These are phyloP conservation scores for Coemansia sp. DNA, from an alignment of 192 early-diverging fungal genomes.

Conservation along the genomic window DNA sequence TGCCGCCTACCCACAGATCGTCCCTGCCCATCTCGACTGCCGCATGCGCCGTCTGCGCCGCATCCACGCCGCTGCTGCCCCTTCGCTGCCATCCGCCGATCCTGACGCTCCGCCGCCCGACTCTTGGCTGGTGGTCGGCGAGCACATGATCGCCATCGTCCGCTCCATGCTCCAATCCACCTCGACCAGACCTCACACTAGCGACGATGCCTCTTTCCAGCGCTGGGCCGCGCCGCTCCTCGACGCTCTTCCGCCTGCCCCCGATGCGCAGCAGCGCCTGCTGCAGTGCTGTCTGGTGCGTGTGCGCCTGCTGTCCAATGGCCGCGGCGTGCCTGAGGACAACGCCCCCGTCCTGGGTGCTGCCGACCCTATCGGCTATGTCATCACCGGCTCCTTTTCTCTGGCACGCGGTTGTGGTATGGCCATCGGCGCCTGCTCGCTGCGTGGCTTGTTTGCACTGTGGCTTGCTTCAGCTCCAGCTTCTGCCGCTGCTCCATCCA, in stretches of 20 bases:
- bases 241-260: background rate
- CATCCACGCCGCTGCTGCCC: slow-evolving; percentile 1
- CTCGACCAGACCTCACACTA: background rate
- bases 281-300: slow-evolving; percentile 37
- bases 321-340: slow-evolving; percentile 36
- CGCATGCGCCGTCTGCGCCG: slow-evolving; percentile 35
- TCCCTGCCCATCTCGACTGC: slow-evolving; percentile 34
- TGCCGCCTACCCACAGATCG: slow-evolving; percentile 15
- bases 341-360: slow-evolving; percentile 31
- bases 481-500: background rate
- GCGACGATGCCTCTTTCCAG: background rate
- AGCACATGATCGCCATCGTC: slow-evolving; percentile 15
- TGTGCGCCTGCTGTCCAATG: slow-evolving; percentile 37
- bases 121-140: slow-evolving; percentile 43
- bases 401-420: slow-evolving; percentile 50
- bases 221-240: slow-evolving; percentile 41
- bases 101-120: slow-evolving; percentile 5
- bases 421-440: slow-evolving; percentile 48
- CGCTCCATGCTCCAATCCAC: slow-evolving; percentile 8
- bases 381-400: slow-evolving; percentile 47
- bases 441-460: slow-evolving; percentile 32
- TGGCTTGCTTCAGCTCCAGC: background rate
- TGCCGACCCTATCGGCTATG: slow-evolving; percentile 28
- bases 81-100: background rate
- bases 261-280: slow-evolving; percentile 4